Conservation (phyloP, 345 rosid genomes). For the Populus nigra region DNA sequence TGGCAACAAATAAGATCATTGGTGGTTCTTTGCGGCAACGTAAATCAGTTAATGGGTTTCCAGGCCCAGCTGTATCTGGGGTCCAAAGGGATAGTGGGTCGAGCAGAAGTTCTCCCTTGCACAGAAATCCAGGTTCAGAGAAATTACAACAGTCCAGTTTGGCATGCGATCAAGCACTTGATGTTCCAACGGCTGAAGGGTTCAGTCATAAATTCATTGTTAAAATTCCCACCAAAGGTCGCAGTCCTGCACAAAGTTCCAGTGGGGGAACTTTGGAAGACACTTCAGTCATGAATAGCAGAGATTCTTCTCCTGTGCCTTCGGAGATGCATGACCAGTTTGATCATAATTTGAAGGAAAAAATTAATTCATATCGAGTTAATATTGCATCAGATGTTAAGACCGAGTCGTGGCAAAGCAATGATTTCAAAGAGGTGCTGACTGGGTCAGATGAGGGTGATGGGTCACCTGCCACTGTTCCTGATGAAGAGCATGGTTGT, state of each 20-base stretch:
- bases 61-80: slow-evolving; percentile 34
- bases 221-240: slow-evolving; percentile 67
- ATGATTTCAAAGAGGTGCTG: slow-evolving; percentile 53
- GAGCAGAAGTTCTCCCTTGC: slow-evolving; percentile 47
- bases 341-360: slow-evolving; percentile 26
- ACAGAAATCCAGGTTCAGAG: slow-evolving; percentile 49
- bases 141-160: slow-evolving; percentile 47
- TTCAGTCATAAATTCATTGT: slow-evolving; percentile 65
- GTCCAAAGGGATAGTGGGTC: slow-evolving; percentile 50
- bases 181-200: slow-evolving; percentile 50
- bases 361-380: slow-evolving; percentile 35
- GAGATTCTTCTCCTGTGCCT: slow-evolving; percentile 56
- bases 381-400: slow-evolving; percentile 43
- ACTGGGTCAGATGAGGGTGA: slow-evolving; percentile 49
- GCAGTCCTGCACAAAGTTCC: slow-evolving; percentile 67
- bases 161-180: slow-evolving; percentile 50
- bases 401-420: slow-evolving; percentile 58
- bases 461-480: slow-evolving; percentile 44
- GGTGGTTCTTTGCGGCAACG: slow-evolving; percentile 52
- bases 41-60: slow-evolving; percentile 56
- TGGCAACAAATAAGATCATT: slow-evolving; percentile 37
- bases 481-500: slow-evolving; percentile 41
- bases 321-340: slow-evolving; percentile 53
- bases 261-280: slow-evolving; percentile 75
- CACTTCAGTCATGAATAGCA: slow-evolving; percentile 46